Evolutionary conservation across 2,329 filamentous ascomycete species (phyloP).

Genomic region (Epichloe glyceriae): DNA sequence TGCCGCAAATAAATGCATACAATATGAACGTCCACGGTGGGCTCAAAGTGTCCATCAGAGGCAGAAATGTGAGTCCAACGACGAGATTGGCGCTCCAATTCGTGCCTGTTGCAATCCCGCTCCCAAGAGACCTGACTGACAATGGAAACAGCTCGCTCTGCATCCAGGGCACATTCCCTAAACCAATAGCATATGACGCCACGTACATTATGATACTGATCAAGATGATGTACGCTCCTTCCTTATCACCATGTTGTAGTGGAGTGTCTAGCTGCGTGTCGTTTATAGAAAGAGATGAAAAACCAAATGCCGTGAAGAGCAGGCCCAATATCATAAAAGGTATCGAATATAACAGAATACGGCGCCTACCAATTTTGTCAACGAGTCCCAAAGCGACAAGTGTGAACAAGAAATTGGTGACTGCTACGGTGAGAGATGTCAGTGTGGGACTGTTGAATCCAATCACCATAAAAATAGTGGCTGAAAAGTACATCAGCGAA

Average conservation of each 20-base stretch:
- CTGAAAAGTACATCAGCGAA: constrained; percentile 84
- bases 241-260: constrained; percentile 9
- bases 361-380: constrained; percentile 65
- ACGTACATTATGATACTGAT: constrained; percentile 72
- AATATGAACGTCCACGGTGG: constrained; percentile 66
- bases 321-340: constrained; percentile 73
- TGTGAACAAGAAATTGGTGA: constrained; percentile 74
- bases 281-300: constrained; percentile 47
- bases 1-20: constrained; percentile 60
- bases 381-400: constrained; percentile 63
- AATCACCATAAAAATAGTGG: constrained; percentile 66
- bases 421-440: constrained; percentile 65
- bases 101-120: constrained; percentile 61
- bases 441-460: constrained; percentile 69
- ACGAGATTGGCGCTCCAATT: constrained; percentile 84
- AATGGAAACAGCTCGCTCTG: constrained; percentile 85
- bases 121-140: constrained; percentile 58
- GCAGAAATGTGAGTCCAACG: constrained; percentile 75
- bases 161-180: constrained; percentile 94
- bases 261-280: constrained; percentile 2
- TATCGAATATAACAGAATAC: constrained; percentile 70
- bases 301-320: constrained; percentile 57
- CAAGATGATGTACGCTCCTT: constrained; percentile 49
- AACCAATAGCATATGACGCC: constrained; percentile 69
- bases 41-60: constrained; percentile 66